phyloP scores from a whole-genome alignment of 495 filamentous ascomycete species.

The Aeminium ludgeri region DNA sequence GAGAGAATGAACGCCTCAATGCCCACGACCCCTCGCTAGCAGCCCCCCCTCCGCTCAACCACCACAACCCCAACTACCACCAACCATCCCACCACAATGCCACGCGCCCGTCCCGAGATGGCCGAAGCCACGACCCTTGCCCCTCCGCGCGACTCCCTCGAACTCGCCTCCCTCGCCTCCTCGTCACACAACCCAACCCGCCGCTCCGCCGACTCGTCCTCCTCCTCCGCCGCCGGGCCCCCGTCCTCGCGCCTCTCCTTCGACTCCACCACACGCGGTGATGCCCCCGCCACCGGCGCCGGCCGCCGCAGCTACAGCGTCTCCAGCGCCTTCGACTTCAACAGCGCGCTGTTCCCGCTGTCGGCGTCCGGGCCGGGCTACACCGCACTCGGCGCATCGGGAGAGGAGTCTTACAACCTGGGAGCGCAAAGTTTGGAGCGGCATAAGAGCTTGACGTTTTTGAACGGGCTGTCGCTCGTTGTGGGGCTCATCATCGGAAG shows the following conservation, averaged over 20 bases:
- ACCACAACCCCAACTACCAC: no score
- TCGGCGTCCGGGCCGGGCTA: slow-evolving; percentile 67
- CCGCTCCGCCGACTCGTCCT: slow-evolving; percentile 45
- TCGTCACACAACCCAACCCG: slow-evolving; percentile 44
- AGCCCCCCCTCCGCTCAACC: no score
- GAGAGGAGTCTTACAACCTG: slow-evolving; percentile 33
- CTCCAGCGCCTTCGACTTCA: slow-evolving; percentile 86
- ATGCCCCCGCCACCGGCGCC: slow-evolving; percentile 29
- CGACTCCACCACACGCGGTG: slow-evolving; percentile 53
- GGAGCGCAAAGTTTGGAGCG: slow-evolving; percentile 51
- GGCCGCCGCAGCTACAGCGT: slow-evolving; percentile 75
- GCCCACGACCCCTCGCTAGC: no score
- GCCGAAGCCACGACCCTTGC: not conserved
- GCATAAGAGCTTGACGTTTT: slow-evolving; percentile 84
- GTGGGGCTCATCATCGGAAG: slow-evolving; percentile 93
- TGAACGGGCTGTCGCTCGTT: slow-evolving; percentile 82
- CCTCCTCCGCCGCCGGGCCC: slow-evolving; percentile 66
- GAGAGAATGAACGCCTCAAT: no score
- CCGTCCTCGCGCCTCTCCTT: slow-evolving; percentile 86
- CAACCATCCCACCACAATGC: no score
- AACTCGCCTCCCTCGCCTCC: slow-evolving; percentile 83
- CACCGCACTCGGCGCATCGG: slow-evolving; percentile 60
- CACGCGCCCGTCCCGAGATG: slow-evolving; percentile 1
- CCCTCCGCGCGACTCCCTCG: slow-evolving; percentile 72
- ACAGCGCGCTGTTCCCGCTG: slow-evolving; percentile 75